A percentile compares a stretch with the other conserved stretches of the same genome.
Evolutionary conservation across 257 asterid species (phyloP).

Genomic region (Solanum sitiens): DNA sequence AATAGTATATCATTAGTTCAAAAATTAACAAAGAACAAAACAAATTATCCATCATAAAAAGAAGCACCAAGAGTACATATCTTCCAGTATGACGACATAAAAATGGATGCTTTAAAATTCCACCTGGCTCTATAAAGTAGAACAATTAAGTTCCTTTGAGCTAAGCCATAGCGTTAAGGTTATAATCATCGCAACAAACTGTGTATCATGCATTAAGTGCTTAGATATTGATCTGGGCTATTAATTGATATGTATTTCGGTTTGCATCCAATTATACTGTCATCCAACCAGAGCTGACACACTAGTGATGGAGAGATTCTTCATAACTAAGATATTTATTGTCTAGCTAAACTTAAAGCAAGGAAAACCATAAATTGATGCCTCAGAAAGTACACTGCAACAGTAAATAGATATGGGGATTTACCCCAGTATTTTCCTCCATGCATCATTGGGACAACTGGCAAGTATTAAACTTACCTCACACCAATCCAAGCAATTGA

Average conservation of each 20-base stretch:
- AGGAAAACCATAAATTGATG: neutral
- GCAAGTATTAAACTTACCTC: conserved; percentile 28
- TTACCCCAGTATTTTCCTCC: neutral
- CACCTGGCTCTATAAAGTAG: neutral
- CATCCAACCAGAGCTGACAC: neutral
- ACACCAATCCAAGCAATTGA: neutral
- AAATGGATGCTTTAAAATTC: neutral
- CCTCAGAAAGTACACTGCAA: neutral
- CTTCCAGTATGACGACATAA: neutral
- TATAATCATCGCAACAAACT: neutral
- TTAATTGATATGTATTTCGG: neutral
- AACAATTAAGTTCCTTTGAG: neutral
- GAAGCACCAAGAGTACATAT: neutral
- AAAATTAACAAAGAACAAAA: neutral
- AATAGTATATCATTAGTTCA: neutral
- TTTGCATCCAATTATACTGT: neutral
- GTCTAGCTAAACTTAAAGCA: conserved; percentile 1
- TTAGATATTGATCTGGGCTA: neutral
- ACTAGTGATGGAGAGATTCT: neutral
- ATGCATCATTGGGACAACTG: neutral
- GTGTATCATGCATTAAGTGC: neutral
- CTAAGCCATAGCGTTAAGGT: neutral
- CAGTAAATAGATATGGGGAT: neutral
- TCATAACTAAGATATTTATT: neutral
- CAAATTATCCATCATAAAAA: neutral